A percentile compares a stretch with the other conserved stretches of the same genome.
phyloP scores from a whole-genome alignment of 2,329 filamentous ascomycete genomes.

The Exutisphaerella laricina region DNA sequence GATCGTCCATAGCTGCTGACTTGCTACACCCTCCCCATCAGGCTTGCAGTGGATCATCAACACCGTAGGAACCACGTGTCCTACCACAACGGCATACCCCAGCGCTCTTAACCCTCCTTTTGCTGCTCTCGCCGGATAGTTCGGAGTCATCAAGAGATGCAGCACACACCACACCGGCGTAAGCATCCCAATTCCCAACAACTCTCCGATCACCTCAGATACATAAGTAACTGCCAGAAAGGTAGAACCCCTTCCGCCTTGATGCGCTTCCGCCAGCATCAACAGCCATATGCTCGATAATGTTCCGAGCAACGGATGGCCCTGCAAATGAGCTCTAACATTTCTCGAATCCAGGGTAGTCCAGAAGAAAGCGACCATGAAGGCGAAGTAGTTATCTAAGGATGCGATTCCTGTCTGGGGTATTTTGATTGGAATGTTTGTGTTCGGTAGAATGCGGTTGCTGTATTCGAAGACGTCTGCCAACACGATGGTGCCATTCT shows the following conservation, averaged over 20 bases:
- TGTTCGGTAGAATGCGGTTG: constrained; percentile 17
- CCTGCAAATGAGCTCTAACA: constrained; percentile 18
- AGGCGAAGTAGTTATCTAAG: constrained; percentile 22
- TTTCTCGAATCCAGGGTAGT: constrained; percentile 17
- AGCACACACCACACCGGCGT: constrained; percentile 21
- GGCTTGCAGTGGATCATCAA: constrained; percentile 18
- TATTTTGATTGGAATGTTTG: constrained; percentile 18
- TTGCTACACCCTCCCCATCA: constrained; percentile 16
- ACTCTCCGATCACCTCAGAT: constrained; percentile 20
- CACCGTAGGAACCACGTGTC: constrained; percentile 19
- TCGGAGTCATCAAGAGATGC: constrained; percentile 14
- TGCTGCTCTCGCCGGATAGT: neutral
- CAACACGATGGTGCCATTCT: constrained; percentile 19
- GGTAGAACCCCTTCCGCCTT: constrained; percentile 5
- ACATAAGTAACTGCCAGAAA: constrained; percentile 17
- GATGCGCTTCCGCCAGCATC: constrained; percentile 20
- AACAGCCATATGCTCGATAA: constrained; percentile 19
- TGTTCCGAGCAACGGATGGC: constrained; percentile 20
- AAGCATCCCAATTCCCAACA: constrained; percentile 20
- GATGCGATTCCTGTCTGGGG: constrained; percentile 15
- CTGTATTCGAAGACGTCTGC: constrained; percentile 14
- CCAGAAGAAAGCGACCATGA: constrained; percentile 23
- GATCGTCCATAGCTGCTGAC: constrained; percentile 23
- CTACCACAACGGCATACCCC: constrained; percentile 18
- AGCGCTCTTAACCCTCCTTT: constrained; percentile 12